A percentile compares a stretch with the other conserved stretches of the same genome.
Conservation (phyloP, 805 yeast species). For the Zygosaccharomyces siamensis region DNA sequence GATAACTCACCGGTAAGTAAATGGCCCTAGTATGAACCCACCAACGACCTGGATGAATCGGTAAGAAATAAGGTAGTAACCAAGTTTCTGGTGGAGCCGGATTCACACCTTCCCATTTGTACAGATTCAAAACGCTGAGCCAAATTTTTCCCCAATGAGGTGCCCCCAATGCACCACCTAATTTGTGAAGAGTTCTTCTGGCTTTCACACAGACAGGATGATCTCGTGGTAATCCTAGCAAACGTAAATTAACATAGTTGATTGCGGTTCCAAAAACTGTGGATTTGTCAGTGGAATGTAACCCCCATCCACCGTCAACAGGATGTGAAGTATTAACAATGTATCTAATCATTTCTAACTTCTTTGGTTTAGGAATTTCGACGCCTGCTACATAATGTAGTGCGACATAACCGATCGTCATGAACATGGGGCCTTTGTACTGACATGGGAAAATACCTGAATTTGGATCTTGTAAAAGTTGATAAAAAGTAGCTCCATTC, state of each 20-base stretch:
- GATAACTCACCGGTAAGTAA: slow-evolving; percentile 79
- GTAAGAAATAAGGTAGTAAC: slow-evolving; percentile 74
- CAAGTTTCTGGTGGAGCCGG: slow-evolving; percentile 97
- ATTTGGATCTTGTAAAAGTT: slow-evolving; percentile 61
- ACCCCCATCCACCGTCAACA: slow-evolving; percentile 99
- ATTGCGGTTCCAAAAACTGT: slow-evolving; percentile 93
- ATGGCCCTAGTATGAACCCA: slow-evolving; percentile 98
- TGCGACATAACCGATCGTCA: slow-evolving; percentile 84
- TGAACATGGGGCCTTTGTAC: slow-evolving; percentile 97
- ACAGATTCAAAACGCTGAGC: slow-evolving; percentile 73
- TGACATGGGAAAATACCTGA: slow-evolving; percentile 89
- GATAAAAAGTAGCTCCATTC: slow-evolving; percentile 69
- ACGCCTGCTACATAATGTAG: slow-evolving; percentile 65
- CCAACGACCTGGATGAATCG: slow-evolving; percentile 94
- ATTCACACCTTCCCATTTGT: slow-evolving; percentile 94
- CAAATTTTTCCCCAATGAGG: slow-evolving; percentile 99
- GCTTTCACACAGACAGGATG: slow-evolving; percentile 81
- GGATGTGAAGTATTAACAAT: slow-evolving; percentile 91
- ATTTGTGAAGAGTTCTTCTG: slow-evolving; percentile 54
- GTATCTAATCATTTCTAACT: slow-evolving; percentile 73
- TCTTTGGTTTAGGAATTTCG: slow-evolving; percentile 60
- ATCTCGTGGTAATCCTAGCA: slow-evolving; percentile 67
- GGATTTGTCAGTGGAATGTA: slow-evolving; percentile 85
- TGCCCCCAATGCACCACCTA: slow-evolving; percentile 85
- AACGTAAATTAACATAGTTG: slow-evolving; percentile 75